phyloP scores from a whole-genome alignment of 2,329 filamentous ascomycete genomes.

The Trichoderma arundinaceum region DNA sequence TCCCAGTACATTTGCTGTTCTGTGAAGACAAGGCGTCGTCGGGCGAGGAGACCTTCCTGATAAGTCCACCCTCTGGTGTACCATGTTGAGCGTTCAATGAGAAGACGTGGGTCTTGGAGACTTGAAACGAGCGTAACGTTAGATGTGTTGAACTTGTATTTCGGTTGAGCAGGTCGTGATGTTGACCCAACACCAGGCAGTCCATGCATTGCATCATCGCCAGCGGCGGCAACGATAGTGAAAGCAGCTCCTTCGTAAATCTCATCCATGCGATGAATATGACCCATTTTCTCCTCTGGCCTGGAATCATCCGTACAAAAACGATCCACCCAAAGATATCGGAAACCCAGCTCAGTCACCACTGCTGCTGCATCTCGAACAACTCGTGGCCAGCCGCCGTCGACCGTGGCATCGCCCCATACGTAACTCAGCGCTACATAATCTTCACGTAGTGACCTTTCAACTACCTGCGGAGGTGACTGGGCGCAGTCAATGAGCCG shows the following conservation, averaged over 20 bases:
- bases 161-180: slow-evolving; percentile 40
- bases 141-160: slow-evolving; percentile 43
- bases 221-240: slow-evolving; percentile 49
- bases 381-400: slow-evolving; percentile 41
- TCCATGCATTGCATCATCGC: slow-evolving; percentile 43
- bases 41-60: slow-evolving; percentile 47
- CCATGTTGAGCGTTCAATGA: slow-evolving; percentile 44
- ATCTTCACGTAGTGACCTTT: slow-evolving; percentile 39
- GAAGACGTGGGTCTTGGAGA: slow-evolving; percentile 41
- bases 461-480: slow-evolving; percentile 42
- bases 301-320: slow-evolving; percentile 43
- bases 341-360: slow-evolving; percentile 41
- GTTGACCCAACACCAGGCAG: slow-evolving; percentile 45
- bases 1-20: slow-evolving; percentile 50
- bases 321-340: slow-evolving; percentile 49
- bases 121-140: slow-evolving; percentile 44
- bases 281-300: slow-evolving; percentile 38
- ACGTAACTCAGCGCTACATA: slow-evolving; percentile 48
- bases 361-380: slow-evolving; percentile 43
- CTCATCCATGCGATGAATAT: slow-evolving; percentile 47
- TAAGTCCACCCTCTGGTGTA: slow-evolving; percentile 49
- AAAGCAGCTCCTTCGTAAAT: slow-evolving; percentile 46
- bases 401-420: slow-evolving; percentile 39
- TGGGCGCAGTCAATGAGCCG: slow-evolving; percentile 44
- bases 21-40: slow-evolving; percentile 48